Conservation (phyloP, 371 early-diverging fungal genomes). For the Entomophthora muscae region DNA sequence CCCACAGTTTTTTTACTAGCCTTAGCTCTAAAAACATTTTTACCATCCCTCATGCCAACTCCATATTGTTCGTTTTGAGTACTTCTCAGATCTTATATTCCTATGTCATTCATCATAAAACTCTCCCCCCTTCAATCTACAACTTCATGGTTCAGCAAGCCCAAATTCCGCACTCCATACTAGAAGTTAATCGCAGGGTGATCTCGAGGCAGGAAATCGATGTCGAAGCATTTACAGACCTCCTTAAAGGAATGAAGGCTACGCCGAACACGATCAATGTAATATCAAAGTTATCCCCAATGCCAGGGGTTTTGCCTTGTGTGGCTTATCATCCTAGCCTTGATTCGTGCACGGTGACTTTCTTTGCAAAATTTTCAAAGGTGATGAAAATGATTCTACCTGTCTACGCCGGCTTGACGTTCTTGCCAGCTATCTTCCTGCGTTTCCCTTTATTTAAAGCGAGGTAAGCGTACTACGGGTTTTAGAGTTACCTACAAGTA, state of each 20-base stretch:
- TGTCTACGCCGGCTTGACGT: slow-evolving; percentile 50
- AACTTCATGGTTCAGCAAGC: not conserved
- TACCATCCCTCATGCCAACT: not conserved
- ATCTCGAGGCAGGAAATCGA: not conserved
- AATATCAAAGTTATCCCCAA: not conserved
- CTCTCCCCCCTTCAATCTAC: not conserved
- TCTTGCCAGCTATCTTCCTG: slow-evolving; percentile 44
- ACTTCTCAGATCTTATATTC: slow-evolving; percentile 1
- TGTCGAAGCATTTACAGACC: not conserved
- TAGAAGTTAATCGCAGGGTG: not conserved
- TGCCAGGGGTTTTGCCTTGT: slow-evolving; percentile 16
- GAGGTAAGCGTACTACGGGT: slow-evolving; percentile 30
- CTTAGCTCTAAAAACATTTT: not conserved
- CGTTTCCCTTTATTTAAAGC: slow-evolving; percentile 28
- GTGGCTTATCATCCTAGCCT: slow-evolving; percentile 33
- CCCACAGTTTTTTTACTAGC: not conserved
- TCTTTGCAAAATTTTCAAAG: slow-evolving; percentile 24
- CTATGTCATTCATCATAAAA: not conserved
- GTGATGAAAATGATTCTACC: slow-evolving; percentile 37
- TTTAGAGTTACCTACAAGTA: too few species aligned
- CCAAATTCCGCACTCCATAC: not conserved
- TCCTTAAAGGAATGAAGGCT: not conserved
- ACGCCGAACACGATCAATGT: not conserved
- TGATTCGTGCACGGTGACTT: slow-evolving; percentile 27
- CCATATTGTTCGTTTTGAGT: not conserved